Evolutionary conservation across 2,329 filamentous ascomycete species (phyloP), one percentile per base, ranked within the genome.

Genomic region (Stemphylium lycopersici): DNA sequence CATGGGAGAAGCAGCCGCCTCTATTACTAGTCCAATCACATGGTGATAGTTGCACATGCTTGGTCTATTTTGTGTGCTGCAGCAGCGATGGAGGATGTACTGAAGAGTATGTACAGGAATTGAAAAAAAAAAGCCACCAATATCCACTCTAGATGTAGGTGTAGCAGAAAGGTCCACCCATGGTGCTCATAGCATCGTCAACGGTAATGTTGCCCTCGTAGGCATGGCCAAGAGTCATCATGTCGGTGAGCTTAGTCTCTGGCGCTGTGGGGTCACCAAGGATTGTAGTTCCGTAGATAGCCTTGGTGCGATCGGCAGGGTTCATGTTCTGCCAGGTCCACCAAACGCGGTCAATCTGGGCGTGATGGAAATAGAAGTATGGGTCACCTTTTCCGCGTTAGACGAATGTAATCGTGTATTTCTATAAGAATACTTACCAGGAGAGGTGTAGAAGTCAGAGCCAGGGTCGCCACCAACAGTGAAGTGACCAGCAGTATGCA

Each of bases 291-390:
- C 68, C 71, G 36, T 69, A 66, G 53, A 81, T 76, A 26, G 67
- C 68, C 37, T 71, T 68, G 40, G 73, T 72, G 11, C 79, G 73
- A 22, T 69, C 61, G 29, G 66, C 57, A 32, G 69, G 69, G 51
- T 79, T 70, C 42, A 77, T 59, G 52, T 77, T 79, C 64, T 82
- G 79, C 80, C 80, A 82, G 33, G 78, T 79, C 78, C 77, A 80
- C 75, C 76, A 82, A 0, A 76, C 65, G 6, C 78, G 74, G 57
- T 82, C 80, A 38, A 82, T 78, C 58, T 77, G 74, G 4, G 71
- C 73, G 53, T 81, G 79, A 59, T 81, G 79, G 44, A 78, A 70
- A 66, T 69, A 82, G 65, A 82, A 67, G 36, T 32, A 67, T n/a
- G 53, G 56, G 42, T 63, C 60, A 43, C 62, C 60, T 48, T 41